Evolutionary conservation across 2,329 filamentous ascomycete genomes (phyloP), one percentile per base, ranked within the genome.

Genomic region (Rhinocladiella similis): DNA sequence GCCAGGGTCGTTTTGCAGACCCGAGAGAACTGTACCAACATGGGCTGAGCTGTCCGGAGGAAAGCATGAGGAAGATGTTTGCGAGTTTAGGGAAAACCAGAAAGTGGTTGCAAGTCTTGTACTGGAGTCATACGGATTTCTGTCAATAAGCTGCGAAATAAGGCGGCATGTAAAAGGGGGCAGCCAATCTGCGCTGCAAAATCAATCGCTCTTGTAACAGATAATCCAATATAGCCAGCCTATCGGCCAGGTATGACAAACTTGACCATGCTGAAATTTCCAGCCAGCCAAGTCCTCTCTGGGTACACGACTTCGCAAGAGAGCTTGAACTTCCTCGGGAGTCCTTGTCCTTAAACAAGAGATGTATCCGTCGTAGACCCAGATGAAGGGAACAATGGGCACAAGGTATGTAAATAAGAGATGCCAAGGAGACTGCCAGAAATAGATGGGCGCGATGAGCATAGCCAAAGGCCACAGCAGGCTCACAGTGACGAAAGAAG

Each of bases 301-400:
- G 5, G 58, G 35, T 9, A 61, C 59, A 7, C 56, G 51, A 19
- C 45, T 56, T 12, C 79, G 76, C 60, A 90, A 70, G 63, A 91
- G 68, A 0, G 68, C 67, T 68, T 85, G 75, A 4, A 90, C 80
- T 71, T 91, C 89, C 13, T 80, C 78, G 0, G 85, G 78, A 3
- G 83, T 88, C 53, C 88, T 79, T 5, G 87, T 89, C 42, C 89
- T 76, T 63, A 91, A 68, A 38, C 82, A 82, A 9, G 85, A 89
- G 47, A 90, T 78, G 55, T 83, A 74, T 2, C 88, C 88, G 70
- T 91, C 89, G 65, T 87, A 86, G 0, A 84, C 78, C 16, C 90
- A 72, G 7, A 89, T 82, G 57, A 87, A 81, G 0, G 88, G 87
- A 14, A 90, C 71, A 12, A 90, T 72, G 0, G 88, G 88, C 6